Conservation (phyloP, 371 early-diverging fungal genomes). For the Basidiobolus meristosporus region DNA sequence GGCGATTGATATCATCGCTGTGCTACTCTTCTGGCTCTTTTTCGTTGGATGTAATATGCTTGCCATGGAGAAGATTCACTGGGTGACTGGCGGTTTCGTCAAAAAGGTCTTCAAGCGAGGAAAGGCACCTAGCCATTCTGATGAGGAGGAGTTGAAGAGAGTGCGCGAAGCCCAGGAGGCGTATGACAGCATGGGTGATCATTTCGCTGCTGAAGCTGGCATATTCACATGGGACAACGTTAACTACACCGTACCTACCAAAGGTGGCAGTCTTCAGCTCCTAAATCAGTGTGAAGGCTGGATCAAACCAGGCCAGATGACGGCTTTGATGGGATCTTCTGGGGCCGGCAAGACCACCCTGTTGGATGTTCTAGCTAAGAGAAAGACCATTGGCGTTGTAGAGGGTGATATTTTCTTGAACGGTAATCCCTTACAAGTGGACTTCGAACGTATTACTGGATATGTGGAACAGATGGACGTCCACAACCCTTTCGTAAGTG, state of each 20-base stretch:
- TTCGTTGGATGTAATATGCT: conserved; percentile 13
- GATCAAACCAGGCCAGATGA: conserved; percentile 40
- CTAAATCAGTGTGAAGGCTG: conserved; percentile 13
- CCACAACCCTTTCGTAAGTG: conserved; percentile 23
- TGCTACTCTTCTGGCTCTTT: conserved; percentile 16
- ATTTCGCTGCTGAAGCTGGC: conserved; percentile 11
- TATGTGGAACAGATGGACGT: conserved; percentile 74
- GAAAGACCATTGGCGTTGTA: conserved; percentile 55
- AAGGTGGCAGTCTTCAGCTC: conserved; percentile 13
- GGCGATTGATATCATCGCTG: conserved; percentile 18
- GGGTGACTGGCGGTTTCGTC: conserved; percentile 22
- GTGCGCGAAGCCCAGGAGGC: conserved; percentile 2
- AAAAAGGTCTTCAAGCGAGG: conserved; percentile 22
- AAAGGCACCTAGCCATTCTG: conserved; percentile 3
- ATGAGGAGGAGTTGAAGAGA: conserved; percentile 3
- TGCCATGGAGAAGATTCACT: conserved; percentile 19
- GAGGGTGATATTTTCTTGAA: conserved; percentile 44
- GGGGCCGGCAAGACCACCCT: conserved; percentile 83
- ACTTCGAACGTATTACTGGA: conserved; percentile 53
- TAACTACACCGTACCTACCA: conserved; percentile 13
- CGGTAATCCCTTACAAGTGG: conserved; percentile 11
- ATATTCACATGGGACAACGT: conserved; percentile 18
- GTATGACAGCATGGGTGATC: conserved; percentile 3
- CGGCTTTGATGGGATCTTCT: conserved; percentile 69
- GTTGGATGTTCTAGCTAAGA: conserved; percentile 56